Evolutionary conservation across 768 basidiomycete species (phyloP), one percentile per base, ranked within the genome.

Genomic region (Calocera viscosa): DNA sequence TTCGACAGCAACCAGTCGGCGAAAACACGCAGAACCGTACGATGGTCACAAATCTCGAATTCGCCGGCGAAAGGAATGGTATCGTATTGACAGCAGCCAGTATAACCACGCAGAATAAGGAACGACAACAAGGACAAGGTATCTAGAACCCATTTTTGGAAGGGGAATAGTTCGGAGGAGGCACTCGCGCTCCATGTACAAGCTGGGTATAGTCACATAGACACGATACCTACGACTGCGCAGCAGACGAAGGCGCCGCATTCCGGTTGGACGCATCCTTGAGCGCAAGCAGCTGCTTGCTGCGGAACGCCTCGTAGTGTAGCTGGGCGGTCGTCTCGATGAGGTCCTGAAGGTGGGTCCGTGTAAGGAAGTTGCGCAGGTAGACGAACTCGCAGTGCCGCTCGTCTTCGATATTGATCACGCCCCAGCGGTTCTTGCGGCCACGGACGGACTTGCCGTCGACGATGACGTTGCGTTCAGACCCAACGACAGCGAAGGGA

Each of bases 221-320:
- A 26, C 11, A 16, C 11, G 8, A 10, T n/a, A 30, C 24, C 19
- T 60, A 60, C 53, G 53, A 60, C 30, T 60, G 53, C 30, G 53
- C 30, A 60, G 53, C 30, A 32, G 53, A 28, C 53, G 53, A 60
- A 2, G 53, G 53, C 5, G 53, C 53, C 14, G 53, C 53, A 30
- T 60, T 60, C 53, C 53, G 14, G 32, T 40, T 66, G 17, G 92
- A 92, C 40, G 90, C 90, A 79, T 98, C 95, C 82, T 98, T 98
- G 73, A 98, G 84, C 16, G 95, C 95, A 60, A 97, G 82, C 71
- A 98, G 78, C 80, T 99, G 95, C 81, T 97, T 97, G 72, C 93
- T 95, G 70, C 95, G 87, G 92, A 99, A 99, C 10, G 94, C 93
- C 81, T 99, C 95, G 76, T 98, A 99, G 79, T 99, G 95, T 76